Evolutionary conservation across 768 basidiomycete genomes (phyloP).

Genomic region (Amanita muscaria): DNA sequence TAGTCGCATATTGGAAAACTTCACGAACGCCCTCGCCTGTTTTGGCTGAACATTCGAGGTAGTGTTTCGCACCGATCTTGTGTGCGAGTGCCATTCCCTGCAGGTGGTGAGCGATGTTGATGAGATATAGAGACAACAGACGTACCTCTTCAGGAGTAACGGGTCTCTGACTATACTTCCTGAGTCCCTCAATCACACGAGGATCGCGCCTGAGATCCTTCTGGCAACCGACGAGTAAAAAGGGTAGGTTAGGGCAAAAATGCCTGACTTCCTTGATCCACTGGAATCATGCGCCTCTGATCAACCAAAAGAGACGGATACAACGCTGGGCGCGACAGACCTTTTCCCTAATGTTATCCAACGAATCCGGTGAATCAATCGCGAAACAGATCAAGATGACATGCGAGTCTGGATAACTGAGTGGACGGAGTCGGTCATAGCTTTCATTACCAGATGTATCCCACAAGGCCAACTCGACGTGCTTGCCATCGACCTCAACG

Average conservation of each 20-base stretch:
- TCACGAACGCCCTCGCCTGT: constrained; percentile 95
- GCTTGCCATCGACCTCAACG: constrained; percentile 96
- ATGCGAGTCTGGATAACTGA: constrained; percentile 99
- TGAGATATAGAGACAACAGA: constrained; percentile 3
- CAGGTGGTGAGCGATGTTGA: not conserved
- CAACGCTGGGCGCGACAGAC: constrained; percentile 33
- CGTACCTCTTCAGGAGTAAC: constrained; percentile 87
- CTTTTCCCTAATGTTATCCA: constrained; percentile 99
- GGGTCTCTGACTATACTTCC: constrained; percentile 90
- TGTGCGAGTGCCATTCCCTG: constrained; percentile 91
- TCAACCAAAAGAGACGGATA: constrained; percentile 3
- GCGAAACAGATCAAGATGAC: constrained; percentile 99
- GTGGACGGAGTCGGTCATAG: constrained; percentile 95
- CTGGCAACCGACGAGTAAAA: constrained; percentile 98
- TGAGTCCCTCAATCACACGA: constrained; percentile 88
- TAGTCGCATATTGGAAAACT: constrained; percentile 99
- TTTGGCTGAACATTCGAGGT: constrained; percentile 96
- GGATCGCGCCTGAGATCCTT: constrained; percentile 94
- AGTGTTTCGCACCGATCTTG: constrained; percentile 95
- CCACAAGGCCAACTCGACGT: constrained; percentile 97
- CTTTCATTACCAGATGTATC: constrained; percentile 99
- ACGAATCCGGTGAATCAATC: constrained; percentile 93
- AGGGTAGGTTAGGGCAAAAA: constrained; percentile 89
- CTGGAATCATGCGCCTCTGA: constrained; percentile 39
- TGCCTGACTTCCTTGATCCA: constrained; percentile 99